phyloP scores from a whole-genome alignment of 495 filamentous ascomycete species.

The Evernia prunastri region DNA sequence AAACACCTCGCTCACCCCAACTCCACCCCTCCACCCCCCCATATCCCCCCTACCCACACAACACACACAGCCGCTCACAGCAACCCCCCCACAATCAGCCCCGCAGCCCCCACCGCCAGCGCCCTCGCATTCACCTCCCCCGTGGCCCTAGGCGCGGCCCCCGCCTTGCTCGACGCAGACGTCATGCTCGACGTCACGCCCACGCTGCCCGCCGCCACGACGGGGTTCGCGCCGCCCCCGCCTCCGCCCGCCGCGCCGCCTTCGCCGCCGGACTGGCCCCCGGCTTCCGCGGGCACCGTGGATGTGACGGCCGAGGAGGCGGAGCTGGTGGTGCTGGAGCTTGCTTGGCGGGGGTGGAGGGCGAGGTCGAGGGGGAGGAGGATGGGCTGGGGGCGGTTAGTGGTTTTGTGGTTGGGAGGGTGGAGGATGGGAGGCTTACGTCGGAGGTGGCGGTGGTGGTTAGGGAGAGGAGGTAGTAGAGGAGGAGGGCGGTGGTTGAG shows the following conservation, averaged over 20 bases:
- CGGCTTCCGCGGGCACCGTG: too few species aligned
- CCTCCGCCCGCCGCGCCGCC: not conserved
- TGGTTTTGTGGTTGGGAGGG: not conserved
- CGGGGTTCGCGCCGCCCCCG: not conserved
- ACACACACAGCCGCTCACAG: not conserved
- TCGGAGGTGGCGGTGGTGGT: not conserved
- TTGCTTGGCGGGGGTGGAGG: not conserved
- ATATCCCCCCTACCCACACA: too few species aligned
- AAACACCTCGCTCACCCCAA: too few species aligned
- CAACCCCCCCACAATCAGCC: not conserved
- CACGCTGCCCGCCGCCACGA: not conserved
- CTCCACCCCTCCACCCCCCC: too few species aligned
- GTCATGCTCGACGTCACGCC: not conserved
- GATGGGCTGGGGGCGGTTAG: not conserved
- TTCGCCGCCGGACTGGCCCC: not conserved
- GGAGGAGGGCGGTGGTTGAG: not conserved
- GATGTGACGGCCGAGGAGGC: too few species aligned
- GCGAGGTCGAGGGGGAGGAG: not conserved
- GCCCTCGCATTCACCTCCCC: not conserved
- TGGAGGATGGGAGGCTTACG: not conserved
- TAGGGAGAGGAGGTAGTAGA: not conserved
- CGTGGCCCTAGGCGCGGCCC: not conserved
- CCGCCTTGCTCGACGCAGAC: not conserved
- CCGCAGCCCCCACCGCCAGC: not conserved
- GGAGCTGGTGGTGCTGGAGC: not conserved